phyloP scores from a whole-genome alignment of 2,329 filamentous ascomycete species.

The Claviceps pusilla region DNA sequence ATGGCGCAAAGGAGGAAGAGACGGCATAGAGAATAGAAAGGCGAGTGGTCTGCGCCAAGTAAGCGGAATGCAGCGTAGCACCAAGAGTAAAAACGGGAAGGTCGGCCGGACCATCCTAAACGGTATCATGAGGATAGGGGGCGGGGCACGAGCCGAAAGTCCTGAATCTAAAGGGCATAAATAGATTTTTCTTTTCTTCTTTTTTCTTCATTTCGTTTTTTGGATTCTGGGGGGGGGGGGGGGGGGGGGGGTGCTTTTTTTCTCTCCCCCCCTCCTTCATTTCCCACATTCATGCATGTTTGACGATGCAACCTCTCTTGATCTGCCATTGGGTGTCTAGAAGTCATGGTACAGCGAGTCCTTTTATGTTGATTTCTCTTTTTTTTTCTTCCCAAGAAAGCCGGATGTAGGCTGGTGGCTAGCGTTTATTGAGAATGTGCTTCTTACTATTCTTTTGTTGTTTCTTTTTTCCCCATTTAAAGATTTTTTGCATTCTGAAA shows the following conservation, averaged over 20 bases:
- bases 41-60: slow-evolving; percentile 14
- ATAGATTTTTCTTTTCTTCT: slow-evolving; percentile 6
- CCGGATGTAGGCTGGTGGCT: not conserved
- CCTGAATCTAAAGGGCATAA: slow-evolving; percentile 21
- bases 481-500: not conserved
- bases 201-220: not conserved
- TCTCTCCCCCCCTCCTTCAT: too few species aligned
- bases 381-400: not conserved
- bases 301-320: not conserved
- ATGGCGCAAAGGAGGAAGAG: slow-evolving; percentile 12
- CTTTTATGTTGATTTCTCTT: not conserved
- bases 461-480: not conserved
- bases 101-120: slow-evolving; percentile 27
- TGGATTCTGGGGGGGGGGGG: not conserved
- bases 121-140: slow-evolving; percentile 30
- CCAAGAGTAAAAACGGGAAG: slow-evolving; percentile 23
- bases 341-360: not conserved
- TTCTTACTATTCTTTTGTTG: not conserved
- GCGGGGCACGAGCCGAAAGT: slow-evolving; percentile 24
- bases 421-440: not conserved
- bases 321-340: not conserved
- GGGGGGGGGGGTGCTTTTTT: too few species aligned
- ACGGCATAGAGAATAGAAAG: slow-evolving; percentile 15
- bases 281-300: not conserved
- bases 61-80: slow-evolving; percentile 15